Conservation (phyloP, 139 green algal genomes). For the Ettlia oleoabundans region DNA sequence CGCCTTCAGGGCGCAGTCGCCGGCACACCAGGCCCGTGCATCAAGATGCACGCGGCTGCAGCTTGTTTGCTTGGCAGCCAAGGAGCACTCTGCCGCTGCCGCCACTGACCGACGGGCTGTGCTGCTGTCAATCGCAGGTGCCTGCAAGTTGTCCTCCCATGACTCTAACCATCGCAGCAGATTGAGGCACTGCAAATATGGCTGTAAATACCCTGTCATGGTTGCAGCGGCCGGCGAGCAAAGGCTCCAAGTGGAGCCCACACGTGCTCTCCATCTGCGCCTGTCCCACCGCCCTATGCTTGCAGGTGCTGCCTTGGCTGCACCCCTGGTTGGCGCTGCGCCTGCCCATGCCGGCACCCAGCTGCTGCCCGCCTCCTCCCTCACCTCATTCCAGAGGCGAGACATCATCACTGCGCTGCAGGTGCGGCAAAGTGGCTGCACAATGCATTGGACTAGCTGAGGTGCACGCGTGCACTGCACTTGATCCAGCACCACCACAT, state of each 20-base stretch:
- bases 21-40: neutral
- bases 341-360: neutral
- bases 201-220: no score
- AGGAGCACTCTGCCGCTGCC: neutral
- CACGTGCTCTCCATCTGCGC: no score
- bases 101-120: neutral
- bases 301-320: constrained; percentile 5
- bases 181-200: no score
- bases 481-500: no score
- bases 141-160: no score
- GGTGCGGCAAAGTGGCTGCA: no score
- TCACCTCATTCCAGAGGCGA: constrained; percentile 29
- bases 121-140: constrained; percentile 6
- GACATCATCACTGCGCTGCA: constrained; percentile 31
- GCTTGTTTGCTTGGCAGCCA: neutral
- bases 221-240: no score
- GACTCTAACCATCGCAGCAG: no score
- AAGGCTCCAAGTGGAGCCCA: no score
- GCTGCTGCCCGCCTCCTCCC: neutral
- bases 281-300: no score
- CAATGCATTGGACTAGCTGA: no score
- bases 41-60: neutral
- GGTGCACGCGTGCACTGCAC: no score
- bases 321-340: neutral
- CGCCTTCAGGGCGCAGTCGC: neutral